A percentile compares a stretch with the other conserved stretches of the same genome.
These are phyloP conservation scores for Botryobasidium botryosum DNA, from an alignment of 768 basidiomycete species.

Conservation along the genomic window DNA sequence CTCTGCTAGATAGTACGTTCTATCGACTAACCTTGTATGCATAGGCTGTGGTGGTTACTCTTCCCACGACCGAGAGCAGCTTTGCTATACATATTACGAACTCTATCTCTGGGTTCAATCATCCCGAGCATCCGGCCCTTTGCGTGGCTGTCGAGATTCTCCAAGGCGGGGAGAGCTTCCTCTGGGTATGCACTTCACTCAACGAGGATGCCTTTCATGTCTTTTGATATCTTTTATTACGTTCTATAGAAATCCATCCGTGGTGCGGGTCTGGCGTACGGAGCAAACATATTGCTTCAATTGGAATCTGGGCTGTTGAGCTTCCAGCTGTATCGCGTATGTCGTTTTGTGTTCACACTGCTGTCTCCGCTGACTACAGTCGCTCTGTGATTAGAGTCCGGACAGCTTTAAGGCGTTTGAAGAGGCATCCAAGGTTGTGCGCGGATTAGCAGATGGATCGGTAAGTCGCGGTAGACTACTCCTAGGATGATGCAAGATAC, in stretches of 20 bases:
- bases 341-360: too few relatives aligned
- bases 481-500: too few relatives aligned
- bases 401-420: slow-evolving; percentile 63
- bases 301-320: slow-evolving; percentile 59
- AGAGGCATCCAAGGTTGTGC: slow-evolving; percentile 65
- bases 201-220: too few relatives aligned
- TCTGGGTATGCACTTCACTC: slow-evolving; percentile 88
- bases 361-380: too few relatives aligned
- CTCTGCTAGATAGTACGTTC: slow-evolving; percentile 6
- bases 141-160: slow-evolving; percentile 72
- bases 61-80: slow-evolving; percentile 89
- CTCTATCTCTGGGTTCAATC: slow-evolving; percentile 60
- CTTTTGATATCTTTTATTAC: not conserved
- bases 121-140: slow-evolving; percentile 73
- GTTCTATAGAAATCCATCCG: slow-evolving; percentile 64
- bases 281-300: slow-evolving; percentile 60
- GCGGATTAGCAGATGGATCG: slow-evolving; percentile 63
- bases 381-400: slow-evolving; percentile 44
- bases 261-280: slow-evolving; percentile 88
- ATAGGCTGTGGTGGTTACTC: slow-evolving; percentile 69
- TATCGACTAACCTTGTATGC: not conserved
- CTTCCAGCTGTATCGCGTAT: slow-evolving; percentile 55
- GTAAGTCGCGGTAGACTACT: too few relatives aligned
- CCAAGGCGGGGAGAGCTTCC: slow-evolving; percentile 85
- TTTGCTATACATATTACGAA: slow-evolving; percentile 66